phyloP scores from a whole-genome alignment of 345 rosid species.

The Ricinus communis region DNA sequence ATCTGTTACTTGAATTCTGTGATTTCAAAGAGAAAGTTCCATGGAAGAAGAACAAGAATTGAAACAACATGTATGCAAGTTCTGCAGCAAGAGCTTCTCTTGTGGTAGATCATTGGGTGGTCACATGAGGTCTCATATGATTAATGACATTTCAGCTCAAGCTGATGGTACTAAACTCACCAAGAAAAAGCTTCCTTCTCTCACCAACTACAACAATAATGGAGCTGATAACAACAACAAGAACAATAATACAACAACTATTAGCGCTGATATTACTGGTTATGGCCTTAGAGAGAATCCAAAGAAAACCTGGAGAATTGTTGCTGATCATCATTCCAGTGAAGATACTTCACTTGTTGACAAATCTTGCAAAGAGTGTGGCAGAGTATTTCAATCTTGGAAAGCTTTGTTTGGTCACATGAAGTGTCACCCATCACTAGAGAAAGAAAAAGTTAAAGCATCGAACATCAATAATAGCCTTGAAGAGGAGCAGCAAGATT shows the following conservation, averaged over 20 bases:
- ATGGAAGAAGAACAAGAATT: conserved; percentile 23
- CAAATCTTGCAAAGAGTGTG: conserved; percentile 50
- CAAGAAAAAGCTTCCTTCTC: conserved; percentile 40
- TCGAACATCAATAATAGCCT: conserved; percentile 14
- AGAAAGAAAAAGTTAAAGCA: conserved; percentile 11
- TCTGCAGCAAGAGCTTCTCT: conserved; percentile 59
- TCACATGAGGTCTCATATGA: conserved; percentile 70
- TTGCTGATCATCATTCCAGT: conserved; percentile 15
- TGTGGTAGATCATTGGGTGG: conserved; percentile 77
- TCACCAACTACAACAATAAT: conserved; percentile 14
- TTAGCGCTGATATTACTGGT: conserved; percentile 5
- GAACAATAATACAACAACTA: not conserved
- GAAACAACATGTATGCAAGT: conserved; percentile 54
- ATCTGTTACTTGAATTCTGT: conserved; percentile 7
- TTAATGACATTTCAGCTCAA: conserved; percentile 35
- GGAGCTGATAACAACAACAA: not conserved
- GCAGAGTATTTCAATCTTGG: conserved; percentile 44
- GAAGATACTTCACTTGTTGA: conserved; percentile 21
- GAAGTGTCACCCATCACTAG: conserved; percentile 22
- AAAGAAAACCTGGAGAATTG: conserved; percentile 48
- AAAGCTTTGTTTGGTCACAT: conserved; percentile 38
- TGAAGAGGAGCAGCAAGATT: conserved; percentile 34
- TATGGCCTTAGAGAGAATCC: conserved; percentile 49
- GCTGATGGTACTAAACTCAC: conserved; percentile 26
- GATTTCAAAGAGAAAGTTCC: not conserved